Evolutionary conservation across 805 yeast species (phyloP).

Genomic region (Priceomyces castillae): DNA sequence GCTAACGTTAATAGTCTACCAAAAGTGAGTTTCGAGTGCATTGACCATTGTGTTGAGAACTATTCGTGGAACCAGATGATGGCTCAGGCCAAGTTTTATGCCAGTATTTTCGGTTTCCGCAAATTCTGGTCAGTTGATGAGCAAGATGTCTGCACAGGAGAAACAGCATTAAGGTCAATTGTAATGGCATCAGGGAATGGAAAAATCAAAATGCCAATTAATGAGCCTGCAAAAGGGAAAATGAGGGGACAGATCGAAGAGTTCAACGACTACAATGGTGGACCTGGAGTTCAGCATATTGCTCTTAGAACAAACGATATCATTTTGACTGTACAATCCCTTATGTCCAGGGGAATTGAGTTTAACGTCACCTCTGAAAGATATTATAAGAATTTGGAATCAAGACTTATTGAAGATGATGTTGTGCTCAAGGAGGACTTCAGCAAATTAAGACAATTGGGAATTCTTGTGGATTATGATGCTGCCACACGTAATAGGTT

Average conservation of each 20-base stretch:
- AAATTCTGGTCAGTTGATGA: conserved; percentile 86
- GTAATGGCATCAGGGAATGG: conserved; percentile 75
- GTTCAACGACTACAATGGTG: conserved; percentile 67
- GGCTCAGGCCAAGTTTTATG: conserved; percentile 56
- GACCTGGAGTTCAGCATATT: conserved; percentile 84
- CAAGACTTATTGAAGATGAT: conserved; percentile 43
- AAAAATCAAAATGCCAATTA: conserved; percentile 72
- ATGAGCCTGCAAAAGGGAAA: conserved; percentile 74
- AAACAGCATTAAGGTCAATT: conserved; percentile 65
- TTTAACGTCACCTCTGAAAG: conserved; percentile 58
- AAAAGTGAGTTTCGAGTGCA: conserved; percentile 37
- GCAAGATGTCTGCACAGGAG: conserved; percentile 64
- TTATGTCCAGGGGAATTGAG: conserved; percentile 64
- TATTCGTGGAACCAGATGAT: conserved; percentile 68
- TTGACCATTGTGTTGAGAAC: conserved; percentile 84
- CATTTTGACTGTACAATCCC: conserved; percentile 47
- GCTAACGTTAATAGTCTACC: conserved; percentile 17
- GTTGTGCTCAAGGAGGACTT: conserved; percentile 53
- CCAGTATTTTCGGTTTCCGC: conserved; percentile 66
- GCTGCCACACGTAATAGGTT: conserved; percentile 34
- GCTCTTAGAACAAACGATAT: conserved; percentile 68
- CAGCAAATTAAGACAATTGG: conserved; percentile 44
- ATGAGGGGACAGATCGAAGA: conserved; percentile 79
- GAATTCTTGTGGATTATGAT: conserved; percentile 76
- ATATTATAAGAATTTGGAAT: conserved; percentile 54